These are phyloP conservation scores for Blastobotrys arbuscula DNA, from an alignment of 1,139 yeast genomes.

Conservation along the genomic window DNA sequence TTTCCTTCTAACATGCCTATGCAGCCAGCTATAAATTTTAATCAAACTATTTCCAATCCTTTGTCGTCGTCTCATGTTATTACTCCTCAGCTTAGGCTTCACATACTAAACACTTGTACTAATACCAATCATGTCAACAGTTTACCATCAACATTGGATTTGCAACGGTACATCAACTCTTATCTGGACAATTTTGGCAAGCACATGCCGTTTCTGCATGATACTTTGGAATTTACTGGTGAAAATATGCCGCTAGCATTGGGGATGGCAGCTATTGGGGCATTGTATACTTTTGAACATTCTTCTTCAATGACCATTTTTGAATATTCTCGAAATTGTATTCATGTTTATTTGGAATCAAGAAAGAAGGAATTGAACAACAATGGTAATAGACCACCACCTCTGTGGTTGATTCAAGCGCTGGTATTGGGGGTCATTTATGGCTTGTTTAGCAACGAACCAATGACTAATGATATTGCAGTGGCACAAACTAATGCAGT, in stretches of 20 bases:
- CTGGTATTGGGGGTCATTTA: slow-evolving; percentile 74
- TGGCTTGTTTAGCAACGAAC: slow-evolving; percentile 75
- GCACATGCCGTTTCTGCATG: slow-evolving; percentile 78
- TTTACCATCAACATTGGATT: slow-evolving; percentile 70
- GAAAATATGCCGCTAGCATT: slow-evolving; percentile 73
- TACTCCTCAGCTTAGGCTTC: slow-evolving; percentile 71
- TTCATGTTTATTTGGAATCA: slow-evolving; percentile 68
- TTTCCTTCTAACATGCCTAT: not conserved
- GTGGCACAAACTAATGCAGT: slow-evolving; percentile 71
- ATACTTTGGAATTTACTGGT: slow-evolving; percentile 52
- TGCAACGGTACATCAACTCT: slow-evolving; percentile 65
- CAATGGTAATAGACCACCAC: slow-evolving; percentile 36
- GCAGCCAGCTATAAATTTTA: not conserved
- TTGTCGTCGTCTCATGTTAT: slow-evolving; percentile 31
- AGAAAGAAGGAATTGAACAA: slow-evolving; percentile 37
- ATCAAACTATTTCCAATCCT: slow-evolving; percentile 2
- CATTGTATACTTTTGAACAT: slow-evolving; percentile 77
- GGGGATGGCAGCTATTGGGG: slow-evolving; percentile 85
- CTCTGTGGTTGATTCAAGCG: slow-evolving; percentile 85
- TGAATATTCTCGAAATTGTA: slow-evolving; percentile 71
- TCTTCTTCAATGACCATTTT: slow-evolving; percentile 69
- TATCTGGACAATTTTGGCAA: slow-evolving; percentile 72
- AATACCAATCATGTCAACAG: no score
- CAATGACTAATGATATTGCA: slow-evolving; percentile 65
- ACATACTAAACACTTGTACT: slow-evolving; percentile 53